phyloP scores from a whole-genome alignment of 179 eudicot species.

The Beta lomatogona region DNA sequence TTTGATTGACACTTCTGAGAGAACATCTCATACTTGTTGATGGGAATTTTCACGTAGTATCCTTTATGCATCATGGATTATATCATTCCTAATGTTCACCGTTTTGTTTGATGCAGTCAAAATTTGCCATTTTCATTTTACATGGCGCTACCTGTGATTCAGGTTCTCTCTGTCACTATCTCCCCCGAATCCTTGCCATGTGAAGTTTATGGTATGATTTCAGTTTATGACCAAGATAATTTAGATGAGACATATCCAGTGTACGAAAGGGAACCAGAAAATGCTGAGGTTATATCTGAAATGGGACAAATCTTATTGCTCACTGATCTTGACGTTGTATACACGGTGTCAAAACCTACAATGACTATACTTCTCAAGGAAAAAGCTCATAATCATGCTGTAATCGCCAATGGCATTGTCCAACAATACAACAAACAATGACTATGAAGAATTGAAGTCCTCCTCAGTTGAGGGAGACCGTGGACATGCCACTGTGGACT shows the following conservation, averaged over 20 bases:
- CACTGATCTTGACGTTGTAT: not conserved
- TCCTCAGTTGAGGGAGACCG: not conserved
- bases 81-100: too few relatives aligned
- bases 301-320: not conserved
- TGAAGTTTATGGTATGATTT: not conserved
- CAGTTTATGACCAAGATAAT: not conserved
- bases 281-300: not conserved
- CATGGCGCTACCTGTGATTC: not conserved
- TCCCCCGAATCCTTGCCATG: not conserved
- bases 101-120: not conserved
- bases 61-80: too few relatives aligned
- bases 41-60: too few relatives aligned
- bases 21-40: too few relatives aligned
- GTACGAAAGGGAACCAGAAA: not conserved
- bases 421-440: not conserved
- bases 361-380: not conserved
- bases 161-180: not conserved
- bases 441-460: not conserved
- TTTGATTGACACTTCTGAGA: too few relatives aligned
- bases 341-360: not conserved
- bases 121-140: not conserved
- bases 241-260: not conserved
- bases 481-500: not conserved
- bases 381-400: not conserved
- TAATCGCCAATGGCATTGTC: not conserved